Evolutionary conservation across 345 rosid genomes (phyloP), one percentile per base, ranked within the genome.

Genomic region (rapeseed (Brassica napus)): DNA sequence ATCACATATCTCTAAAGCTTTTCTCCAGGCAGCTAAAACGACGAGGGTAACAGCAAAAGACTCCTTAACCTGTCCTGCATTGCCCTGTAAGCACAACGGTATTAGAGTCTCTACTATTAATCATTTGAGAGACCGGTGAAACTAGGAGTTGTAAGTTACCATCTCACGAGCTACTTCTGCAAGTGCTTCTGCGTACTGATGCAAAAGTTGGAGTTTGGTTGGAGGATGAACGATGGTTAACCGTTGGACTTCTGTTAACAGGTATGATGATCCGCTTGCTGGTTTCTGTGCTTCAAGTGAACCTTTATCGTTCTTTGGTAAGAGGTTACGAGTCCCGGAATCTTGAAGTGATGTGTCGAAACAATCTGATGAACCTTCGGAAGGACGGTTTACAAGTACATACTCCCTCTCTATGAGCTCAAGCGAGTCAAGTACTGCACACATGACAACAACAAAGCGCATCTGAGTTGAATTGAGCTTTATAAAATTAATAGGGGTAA

Each of bases 401-500:
- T 92, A 92, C 34, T 87, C 95, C 67, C 86, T 87, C 83, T 88
- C 97, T 63, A 92, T 88, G 61, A 86, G 88, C 84, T 87, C 92
- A 81, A 83, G 73, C 8, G 86, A 87, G 81, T 86, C 92, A 81
- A 85, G 77, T 81, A 81, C 90, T 87, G 83, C 64, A 78, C 64
- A 66, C 30, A 80, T 23, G 75, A 63, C 71, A 75, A 52, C 21
- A 16, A 16, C 26, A 49, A 75, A 71, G 12, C 28, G 15, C 34
- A 5, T 58, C 28, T 62, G 74, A 76, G 79, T 82, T 82, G 47
- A 83, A 75, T 7, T 2, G 52, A 72, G 58, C 69, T 64, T 64
- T 35, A 31, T 8, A 10, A 58, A 15, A 69, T 8, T 71, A 23
- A 44, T 32, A 72, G 24, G 63, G 47, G 69, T 67, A 12, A 55